phyloP scores from a whole-genome alignment of 441 rosid genomes.

The Omphalea diandra region DNA sequence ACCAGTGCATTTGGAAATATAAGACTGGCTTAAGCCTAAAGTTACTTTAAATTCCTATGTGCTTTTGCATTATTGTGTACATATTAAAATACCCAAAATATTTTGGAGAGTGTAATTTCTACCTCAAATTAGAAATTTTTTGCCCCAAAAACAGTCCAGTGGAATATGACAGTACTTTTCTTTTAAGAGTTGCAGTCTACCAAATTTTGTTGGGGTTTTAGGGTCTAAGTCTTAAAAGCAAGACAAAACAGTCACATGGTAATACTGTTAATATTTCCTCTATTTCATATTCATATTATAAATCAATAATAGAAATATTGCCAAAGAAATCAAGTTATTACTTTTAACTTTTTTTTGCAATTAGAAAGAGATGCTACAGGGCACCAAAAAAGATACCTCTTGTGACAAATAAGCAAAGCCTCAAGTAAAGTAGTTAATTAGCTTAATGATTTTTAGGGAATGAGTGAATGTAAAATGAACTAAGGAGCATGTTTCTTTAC shows the following conservation, averaged over 20 bases:
- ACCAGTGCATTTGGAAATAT: too few species aligned
- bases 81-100: too few species aligned
- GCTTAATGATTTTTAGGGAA: neutral
- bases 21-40: too few species aligned
- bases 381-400: neutral
- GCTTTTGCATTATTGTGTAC: too few species aligned
- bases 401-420: neutral
- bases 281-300: neutral
- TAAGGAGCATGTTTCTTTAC: conserved; percentile 25
- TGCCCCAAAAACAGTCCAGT: too few species aligned
- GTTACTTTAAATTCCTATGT: too few species aligned
- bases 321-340: conserved; percentile 16
- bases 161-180: neutral
- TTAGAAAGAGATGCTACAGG: neutral
- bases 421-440: neutral
- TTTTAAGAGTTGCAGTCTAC: neutral
- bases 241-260: conserved; percentile 22
- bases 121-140: too few species aligned
- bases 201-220: neutral
- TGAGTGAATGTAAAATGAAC: conserved; percentile 29
- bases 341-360: neutral
- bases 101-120: neutral
- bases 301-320: neutral
- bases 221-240: conserved; percentile 5
- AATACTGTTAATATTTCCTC: neutral